Percentiles rank a stretch among this genome's conserved stretches.
Conservation (phyloP, 768 basidiomycete genomes). For the Clavulina sp. region DNA sequence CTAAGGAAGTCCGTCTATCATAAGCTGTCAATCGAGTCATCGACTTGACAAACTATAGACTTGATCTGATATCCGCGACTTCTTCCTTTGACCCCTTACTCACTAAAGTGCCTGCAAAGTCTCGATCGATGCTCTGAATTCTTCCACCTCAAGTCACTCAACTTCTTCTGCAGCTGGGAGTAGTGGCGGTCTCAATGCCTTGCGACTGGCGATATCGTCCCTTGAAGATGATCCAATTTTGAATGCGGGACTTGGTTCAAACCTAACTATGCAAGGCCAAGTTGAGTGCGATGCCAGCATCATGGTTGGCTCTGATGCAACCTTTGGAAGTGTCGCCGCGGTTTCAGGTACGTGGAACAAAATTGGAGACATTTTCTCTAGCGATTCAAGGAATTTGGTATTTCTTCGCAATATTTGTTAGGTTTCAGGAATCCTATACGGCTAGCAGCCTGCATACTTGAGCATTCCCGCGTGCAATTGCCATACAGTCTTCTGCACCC, state of each 20-base stretch:
- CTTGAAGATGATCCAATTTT: constrained; percentile 51
- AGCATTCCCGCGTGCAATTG: constrained; percentile 31
- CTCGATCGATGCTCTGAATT: constrained; percentile 3
- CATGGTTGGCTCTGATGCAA: constrained; percentile 32
- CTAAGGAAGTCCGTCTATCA: constrained; percentile 32
- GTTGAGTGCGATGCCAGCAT: constrained; percentile 75
- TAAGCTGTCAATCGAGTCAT: background rate
- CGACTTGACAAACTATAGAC: background rate
- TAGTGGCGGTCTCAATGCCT: constrained; percentile 25
- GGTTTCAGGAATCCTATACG: constrained; percentile 56
- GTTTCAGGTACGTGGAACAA: constrained; percentile 44
- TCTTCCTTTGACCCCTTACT: background rate
- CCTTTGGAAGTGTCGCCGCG: constrained; percentile 63
- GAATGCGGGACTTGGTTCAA: constrained; percentile 67
- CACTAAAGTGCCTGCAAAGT: background rate
- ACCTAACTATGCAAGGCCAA: constrained; percentile 50
- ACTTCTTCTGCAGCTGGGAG: background rate
- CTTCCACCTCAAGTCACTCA: constrained; percentile 35
- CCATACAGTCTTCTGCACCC: constrained; percentile 52
- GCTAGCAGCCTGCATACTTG: constrained; percentile 39
- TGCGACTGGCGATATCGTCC: constrained; percentile 34
- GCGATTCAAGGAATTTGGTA: background rate
- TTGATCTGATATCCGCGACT: background rate
- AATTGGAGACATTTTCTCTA: no score
- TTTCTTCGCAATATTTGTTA: constrained; percentile 13